These are phyloP conservation scores for Friedmanniomyces simplex DNA, from an alignment of 495 filamentous ascomycete species.

Conservation along the genomic window DNA sequence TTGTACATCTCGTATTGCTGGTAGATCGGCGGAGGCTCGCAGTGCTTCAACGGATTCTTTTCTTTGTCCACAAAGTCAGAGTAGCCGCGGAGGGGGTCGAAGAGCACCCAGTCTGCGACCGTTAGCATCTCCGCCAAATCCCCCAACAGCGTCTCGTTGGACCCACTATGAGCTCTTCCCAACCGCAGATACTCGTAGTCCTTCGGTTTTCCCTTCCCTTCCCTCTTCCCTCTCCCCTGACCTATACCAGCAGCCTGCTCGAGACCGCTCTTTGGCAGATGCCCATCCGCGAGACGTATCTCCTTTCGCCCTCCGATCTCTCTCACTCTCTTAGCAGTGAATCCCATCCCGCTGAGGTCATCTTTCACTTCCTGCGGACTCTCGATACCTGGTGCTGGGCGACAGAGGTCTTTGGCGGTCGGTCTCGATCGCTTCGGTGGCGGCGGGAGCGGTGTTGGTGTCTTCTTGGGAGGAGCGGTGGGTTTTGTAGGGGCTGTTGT, in stretches of 20 bases:
- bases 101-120: conserved; percentile 15
- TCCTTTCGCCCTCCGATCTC: background rate
- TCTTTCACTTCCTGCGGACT: background rate
- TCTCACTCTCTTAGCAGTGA: background rate
- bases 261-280: background rate
- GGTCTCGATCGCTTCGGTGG: background rate
- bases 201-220: conserved; percentile 1
- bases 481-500: too few species aligned
- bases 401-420: background rate
- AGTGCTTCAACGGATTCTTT: background rate
- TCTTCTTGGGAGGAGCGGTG: background rate
- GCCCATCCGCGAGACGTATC: background rate
- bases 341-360: conserved; percentile 5
- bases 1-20: conserved; percentile 1
- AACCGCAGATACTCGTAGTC: conserved; percentile 7
- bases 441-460: background rate
- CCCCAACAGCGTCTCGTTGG: background rate
- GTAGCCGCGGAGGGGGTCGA: conserved; percentile 8
- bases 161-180: conserved; percentile 1
- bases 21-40: conserved; percentile 1
- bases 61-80: background rate
- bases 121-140: background rate
- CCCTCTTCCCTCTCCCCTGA: background rate
- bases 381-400: background rate
- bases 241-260: background rate